Evolutionary conservation across 495 filamentous ascomycete species (phyloP).

Genomic region (Acidomyces sp.): DNA sequence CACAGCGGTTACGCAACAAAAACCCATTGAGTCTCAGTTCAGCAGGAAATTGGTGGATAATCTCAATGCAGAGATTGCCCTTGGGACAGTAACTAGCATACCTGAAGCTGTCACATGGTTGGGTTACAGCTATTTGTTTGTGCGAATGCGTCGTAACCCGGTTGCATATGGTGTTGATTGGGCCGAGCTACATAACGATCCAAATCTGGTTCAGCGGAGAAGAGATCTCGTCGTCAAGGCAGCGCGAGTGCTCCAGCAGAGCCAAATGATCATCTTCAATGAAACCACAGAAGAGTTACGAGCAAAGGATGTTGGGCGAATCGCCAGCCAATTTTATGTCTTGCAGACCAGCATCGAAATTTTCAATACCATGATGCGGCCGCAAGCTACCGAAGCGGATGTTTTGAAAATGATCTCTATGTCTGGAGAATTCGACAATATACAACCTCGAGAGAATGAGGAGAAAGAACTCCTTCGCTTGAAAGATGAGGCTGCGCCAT

Average conservation of each 20-base stretch:
- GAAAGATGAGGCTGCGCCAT: conserved; percentile 51
- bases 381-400: conserved; percentile 70
- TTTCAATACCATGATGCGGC: conserved; percentile 85
- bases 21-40: conserved; percentile 91
- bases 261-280: conserved; percentile 98
- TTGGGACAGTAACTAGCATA: conserved; percentile 94
- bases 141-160: conserved; percentile 86
- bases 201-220: conserved; percentile 65
- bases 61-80: conserved; percentile 83
- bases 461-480: conserved; percentile 60
- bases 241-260: conserved; percentile 69
- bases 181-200: conserved; percentile 79
- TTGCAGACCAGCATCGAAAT: conserved; percentile 84
- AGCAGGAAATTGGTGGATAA: conserved; percentile 88
- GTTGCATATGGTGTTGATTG: conserved; percentile 92
- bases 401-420: conserved; percentile 87
- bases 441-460: conserved; percentile 81
- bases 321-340: conserved; percentile 95
- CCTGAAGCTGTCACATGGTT: conserved; percentile 90
- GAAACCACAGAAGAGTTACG: conserved; percentile 80
- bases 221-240: conserved; percentile 76
- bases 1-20: conserved; percentile 81
- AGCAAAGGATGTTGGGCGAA: conserved; percentile 87
- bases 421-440: conserved; percentile 95
- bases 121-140: conserved; percentile 93